phyloP scores from a whole-genome alignment of 2,329 filamentous ascomycete species.

The Mycogone perniciosa region DNA sequence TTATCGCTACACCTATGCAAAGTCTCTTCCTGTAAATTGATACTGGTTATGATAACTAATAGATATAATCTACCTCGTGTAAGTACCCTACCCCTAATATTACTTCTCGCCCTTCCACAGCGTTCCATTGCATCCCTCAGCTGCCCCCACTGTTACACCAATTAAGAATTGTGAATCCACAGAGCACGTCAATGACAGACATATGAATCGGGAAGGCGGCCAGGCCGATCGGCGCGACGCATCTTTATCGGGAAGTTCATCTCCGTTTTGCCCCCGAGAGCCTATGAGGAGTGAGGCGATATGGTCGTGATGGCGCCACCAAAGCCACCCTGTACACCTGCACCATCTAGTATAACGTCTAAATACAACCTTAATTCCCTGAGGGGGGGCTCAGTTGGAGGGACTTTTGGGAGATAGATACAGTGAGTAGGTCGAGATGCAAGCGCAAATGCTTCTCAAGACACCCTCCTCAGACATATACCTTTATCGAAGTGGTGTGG shows the following conservation, averaged over 20 bases:
- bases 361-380: neutral
- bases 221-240: neutral
- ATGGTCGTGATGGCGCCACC: too few relatives aligned
- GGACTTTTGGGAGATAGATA: neutral
- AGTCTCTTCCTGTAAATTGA: too few relatives aligned
- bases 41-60: too few relatives aligned
- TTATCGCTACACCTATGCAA: too few relatives aligned
- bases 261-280: neutral
- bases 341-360: neutral
- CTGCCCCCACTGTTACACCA: neutral
- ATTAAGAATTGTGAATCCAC: neutral
- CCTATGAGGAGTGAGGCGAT: too few relatives aligned
- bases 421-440: neutral
- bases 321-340: neutral
- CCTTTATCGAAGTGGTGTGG: neutral
- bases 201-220: slow-evolving; percentile 5
- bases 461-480: too few relatives aligned
- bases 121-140: neutral
- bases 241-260: slow-evolving; percentile 10
- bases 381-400: neutral
- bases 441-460: neutral
- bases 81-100: too few relatives aligned
- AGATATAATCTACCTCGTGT: too few relatives aligned
- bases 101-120: neutral
- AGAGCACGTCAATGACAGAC: neutral